Percentiles rank a stretch among this genome's conserved stretches.
These are phyloP conservation scores for Pythium monospermum DNA, from an alignment of 352 stramenopile species.

Conservation along the genomic window DNA sequence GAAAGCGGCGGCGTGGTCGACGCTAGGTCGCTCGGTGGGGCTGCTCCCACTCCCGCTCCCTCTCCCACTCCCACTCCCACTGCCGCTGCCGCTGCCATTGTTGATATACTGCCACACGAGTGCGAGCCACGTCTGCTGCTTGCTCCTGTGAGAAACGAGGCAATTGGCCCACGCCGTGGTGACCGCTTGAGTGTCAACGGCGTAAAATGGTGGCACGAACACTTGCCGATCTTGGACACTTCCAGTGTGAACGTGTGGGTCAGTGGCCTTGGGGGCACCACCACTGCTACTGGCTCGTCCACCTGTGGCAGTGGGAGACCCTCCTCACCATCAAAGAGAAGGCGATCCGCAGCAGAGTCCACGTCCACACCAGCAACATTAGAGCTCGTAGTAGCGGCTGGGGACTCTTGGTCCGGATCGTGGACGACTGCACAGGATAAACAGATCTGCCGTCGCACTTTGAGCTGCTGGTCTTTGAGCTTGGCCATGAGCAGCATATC, in stretches of 20 bases:
- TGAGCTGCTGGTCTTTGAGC: slow-evolving; percentile 37
- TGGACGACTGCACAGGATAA: slow-evolving; percentile 44
- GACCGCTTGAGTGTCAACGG: slow-evolving; percentile 37
- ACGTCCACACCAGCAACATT: no score
- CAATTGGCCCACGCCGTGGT: slow-evolving; percentile 15
- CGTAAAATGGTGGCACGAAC: slow-evolving; percentile 49
- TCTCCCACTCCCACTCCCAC: background rate
- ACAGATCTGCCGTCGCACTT: slow-evolving; percentile 54
- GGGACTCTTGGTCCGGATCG: no score
- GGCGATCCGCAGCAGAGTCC: no score
- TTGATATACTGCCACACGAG: no score
- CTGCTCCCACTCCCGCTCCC: background rate
- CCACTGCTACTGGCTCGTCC: no score
- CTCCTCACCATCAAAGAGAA: no score
- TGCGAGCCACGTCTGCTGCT: slow-evolving; percentile 25
- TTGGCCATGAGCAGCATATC: slow-evolving; percentile 64
- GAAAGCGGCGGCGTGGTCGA: background rate
- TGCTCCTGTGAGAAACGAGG: slow-evolving; percentile 15
- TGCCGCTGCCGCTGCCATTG: background rate
- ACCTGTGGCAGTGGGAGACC: no score
- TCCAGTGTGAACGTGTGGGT: slow-evolving; percentile 33
- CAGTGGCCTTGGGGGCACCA: no score
- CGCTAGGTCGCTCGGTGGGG: background rate
- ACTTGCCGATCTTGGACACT: slow-evolving; percentile 45
- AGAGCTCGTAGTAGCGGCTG: no score